A percentile compares a stretch with the other conserved stretches of the same genome.
phyloP scores from a whole-genome alignment of 2,329 filamentous ascomycete species.

The Rhynchosporium graminicola region DNA sequence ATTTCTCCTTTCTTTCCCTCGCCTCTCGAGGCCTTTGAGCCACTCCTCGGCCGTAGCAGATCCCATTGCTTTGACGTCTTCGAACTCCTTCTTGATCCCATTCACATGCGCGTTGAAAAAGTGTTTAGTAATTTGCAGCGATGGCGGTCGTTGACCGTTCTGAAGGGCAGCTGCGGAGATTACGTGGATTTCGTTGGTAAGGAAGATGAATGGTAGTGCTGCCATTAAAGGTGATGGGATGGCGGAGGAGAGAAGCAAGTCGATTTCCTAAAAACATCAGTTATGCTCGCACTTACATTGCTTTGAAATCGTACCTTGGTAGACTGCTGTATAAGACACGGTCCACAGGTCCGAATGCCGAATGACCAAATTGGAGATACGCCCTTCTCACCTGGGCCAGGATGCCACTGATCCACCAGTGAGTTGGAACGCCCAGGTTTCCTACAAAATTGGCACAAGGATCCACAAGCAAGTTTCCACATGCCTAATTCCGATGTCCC shows the following conservation, averaged over 20 bases:
- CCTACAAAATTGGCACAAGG: conserved; percentile 68
- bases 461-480: conserved; percentile 69
- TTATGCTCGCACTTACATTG: conserved; percentile 4
- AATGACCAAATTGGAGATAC: conserved; percentile 73
- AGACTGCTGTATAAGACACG: conserved; percentile 61
- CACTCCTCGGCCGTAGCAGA: conserved; percentile 71
- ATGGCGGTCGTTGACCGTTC: conserved; percentile 49
- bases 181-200: conserved; percentile 62
- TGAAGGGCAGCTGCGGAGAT: conserved; percentile 58
- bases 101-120: conserved; percentile 66
- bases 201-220: conserved; percentile 68
- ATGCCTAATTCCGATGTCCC: conserved; percentile 71
- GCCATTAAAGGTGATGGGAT: conserved; percentile 62
- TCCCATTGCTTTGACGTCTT: conserved; percentile 66
- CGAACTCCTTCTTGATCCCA: conserved; percentile 61
- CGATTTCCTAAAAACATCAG: conserved; percentile 61
- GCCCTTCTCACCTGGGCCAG: conserved; percentile 61
- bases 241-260: conserved; percentile 63
- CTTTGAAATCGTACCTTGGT: conserved; percentile 59
- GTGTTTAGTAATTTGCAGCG: conserved; percentile 61
- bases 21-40: conserved; percentile 70
- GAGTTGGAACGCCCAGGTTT: conserved; percentile 41
- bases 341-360: conserved; percentile 63
- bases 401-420: conserved; percentile 51
- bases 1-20: conserved; percentile 60